Evolutionary conservation across 1,284 basidiomycete genomes (phyloP).

Genomic region (Kalmanozyma brasiliensis): DNA sequence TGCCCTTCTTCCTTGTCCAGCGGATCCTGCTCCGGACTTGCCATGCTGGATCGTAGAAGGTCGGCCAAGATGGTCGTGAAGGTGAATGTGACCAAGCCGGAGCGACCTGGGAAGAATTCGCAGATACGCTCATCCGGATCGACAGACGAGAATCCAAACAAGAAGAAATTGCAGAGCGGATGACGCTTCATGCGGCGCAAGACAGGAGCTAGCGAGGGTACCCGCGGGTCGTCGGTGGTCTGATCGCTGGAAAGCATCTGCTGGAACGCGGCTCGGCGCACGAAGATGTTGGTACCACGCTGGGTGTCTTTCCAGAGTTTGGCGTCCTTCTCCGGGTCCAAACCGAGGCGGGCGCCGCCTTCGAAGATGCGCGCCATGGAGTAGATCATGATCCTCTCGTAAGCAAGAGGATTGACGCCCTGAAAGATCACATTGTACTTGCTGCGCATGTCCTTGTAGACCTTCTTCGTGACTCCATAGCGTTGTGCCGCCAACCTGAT

Average conservation of each 20-base stretch:
- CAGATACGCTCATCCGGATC: conserved; percentile 32
- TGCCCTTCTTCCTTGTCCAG: conserved; percentile 32
- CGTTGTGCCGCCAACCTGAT: conserved; percentile 23
- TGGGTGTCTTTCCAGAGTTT: conserved; percentile 25
- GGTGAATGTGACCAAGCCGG: conserved; percentile 27
- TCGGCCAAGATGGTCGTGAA: conserved; percentile 38
- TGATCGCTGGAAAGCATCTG: conserved; percentile 8
- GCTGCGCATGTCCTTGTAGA: conserved; percentile 26
- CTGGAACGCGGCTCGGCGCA: conserved; percentile 20
- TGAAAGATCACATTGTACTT: conserved; percentile 42
- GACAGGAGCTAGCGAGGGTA: conserved; percentile 13
- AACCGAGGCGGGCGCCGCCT: conserved; percentile 19
- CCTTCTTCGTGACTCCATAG: conserved; percentile 16
- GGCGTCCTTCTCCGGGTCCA: conserved; percentile 14
- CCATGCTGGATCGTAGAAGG: conserved; percentile 22
- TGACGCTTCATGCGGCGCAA: conserved; percentile 39
- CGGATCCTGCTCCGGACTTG: conserved; percentile 5
- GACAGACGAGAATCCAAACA: conserved; percentile 35
- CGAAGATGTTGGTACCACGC: conserved; percentile 29
- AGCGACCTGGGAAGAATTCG: conserved; percentile 31
- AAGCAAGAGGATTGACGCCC: conserved; percentile 16
- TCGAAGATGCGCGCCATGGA: conserved; percentile 32
- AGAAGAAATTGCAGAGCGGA: conserved; percentile 28
- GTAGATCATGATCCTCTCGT: conserved; percentile 33
- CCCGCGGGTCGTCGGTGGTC: background rate